phyloP scores from a whole-genome alignment of 2,329 filamentous ascomycete species.

The Penicillium sp. region DNA sequence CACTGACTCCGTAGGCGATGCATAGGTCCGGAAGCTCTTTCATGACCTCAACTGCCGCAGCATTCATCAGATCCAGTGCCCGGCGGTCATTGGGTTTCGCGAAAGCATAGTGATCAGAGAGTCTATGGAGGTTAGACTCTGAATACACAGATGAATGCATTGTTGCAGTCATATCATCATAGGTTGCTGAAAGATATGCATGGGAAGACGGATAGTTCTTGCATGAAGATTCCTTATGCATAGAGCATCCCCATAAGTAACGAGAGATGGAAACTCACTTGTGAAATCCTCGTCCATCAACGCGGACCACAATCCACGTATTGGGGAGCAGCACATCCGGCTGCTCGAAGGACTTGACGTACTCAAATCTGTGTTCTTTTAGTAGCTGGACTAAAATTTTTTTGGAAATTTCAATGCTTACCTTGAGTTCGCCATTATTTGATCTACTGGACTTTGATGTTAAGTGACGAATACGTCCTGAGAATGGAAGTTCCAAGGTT shows the following conservation, averaged over 20 bases:
- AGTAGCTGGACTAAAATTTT: neutral
- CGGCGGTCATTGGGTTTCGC: conserved; percentile 88
- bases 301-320: conserved; percentile 91
- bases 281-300: conserved; percentile 93
- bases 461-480: conserved; percentile 3
- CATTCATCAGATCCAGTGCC: conserved; percentile 92
- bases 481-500: conserved; percentile 5
- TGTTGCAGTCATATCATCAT: neutral
- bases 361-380: conserved; percentile 70
- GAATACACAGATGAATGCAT: neutral
- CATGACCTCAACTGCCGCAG: conserved; percentile 81
- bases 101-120: conserved; percentile 80
- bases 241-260: neutral
- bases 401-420: conserved; percentile 14
- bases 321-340: conserved; percentile 77
- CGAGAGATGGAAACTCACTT: conserved; percentile 59
- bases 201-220: neutral
- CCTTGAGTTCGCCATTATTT: conserved; percentile 43
- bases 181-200: neutral
- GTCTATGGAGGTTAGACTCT: conserved; percentile 49
- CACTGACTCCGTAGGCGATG: conserved; percentile 88
- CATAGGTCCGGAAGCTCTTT: conserved; percentile 79
- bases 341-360: conserved; percentile 87
- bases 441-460: neutral
- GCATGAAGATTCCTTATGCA: neutral